Evolutionary conservation across 139 green algal genomes (phyloP), one percentile per base, ranked within the genome.

Genomic region (Microglena sp.): DNA sequence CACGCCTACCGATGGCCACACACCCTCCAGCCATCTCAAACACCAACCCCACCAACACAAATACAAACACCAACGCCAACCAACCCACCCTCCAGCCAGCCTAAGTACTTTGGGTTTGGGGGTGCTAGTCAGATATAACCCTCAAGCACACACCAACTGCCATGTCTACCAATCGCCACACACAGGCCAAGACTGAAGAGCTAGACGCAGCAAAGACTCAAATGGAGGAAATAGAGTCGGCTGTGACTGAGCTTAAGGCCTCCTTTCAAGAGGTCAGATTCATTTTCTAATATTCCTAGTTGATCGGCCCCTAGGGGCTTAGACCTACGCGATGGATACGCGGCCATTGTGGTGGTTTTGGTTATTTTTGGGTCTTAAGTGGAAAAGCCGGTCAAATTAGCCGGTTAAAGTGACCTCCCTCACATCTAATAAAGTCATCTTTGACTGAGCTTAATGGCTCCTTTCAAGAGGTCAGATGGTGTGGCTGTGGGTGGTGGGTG

Each of bases 241-340:
- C 57, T 11, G 11, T 81, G 15, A 46, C 36, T 33, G 77, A 81
- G 45, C 55, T 84, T 30, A 74, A 79, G 34, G 67, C 60, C 2
- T 81, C 77, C 0, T 84, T 79, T 46, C 33, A 55, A 8, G 68
- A 73, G 22, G 71, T 77, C 43, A 65, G 70, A 15, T n/a, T n/a
- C 7, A 6, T 32, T 59, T 6, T 59, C n/a, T n/a, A n/a, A n/a
- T n/a, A n/a, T n/a, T n/a, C n/a, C n/a, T n/a, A n/a, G n/a, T n/a
- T n/a, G n/a, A n/a, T n/a, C n/a, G n/a, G n/a, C n/a, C n/a, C n/a
- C n/a, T n/a, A n/a, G n/a, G n/a, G n/a, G n/a, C n/a, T n/a, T n/a
- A n/a, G n/a, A n/a, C n/a, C n/a, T n/a, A n/a, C n/a, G n/a, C n/a
- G n/a, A n/a, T n/a, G n/a, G n/a, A n/a, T n/a, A n/a, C n/a, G n/a